Base-by-base conservation (phyloP, 1,284 basidiomycete genomes). In the Sporisorium exsertum region DNA sequence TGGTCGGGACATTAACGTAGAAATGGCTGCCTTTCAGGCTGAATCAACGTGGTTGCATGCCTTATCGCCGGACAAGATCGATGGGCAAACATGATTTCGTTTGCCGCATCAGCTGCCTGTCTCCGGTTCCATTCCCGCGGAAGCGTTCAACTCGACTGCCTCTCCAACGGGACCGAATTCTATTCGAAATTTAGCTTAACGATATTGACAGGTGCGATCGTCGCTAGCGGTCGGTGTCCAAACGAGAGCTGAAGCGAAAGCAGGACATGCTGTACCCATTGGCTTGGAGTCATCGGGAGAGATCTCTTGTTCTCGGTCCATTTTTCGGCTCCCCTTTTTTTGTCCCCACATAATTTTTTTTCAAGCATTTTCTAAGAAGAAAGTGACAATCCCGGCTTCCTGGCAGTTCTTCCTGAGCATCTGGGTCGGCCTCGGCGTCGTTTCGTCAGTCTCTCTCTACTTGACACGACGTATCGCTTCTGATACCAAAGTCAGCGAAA, bases 301-400 rank as follows among this genome's bases (percentile, higher is more conserved):
- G 20, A 9, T 20, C 40, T 43, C 6, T 5, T 32, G 32, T 50
- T 49, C 27, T 50, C 49, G 49, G 49, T 50, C 29, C 29, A n/a
- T 50, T 50, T 50, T 50, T 16, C 49, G 49, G 49, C n/a, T 29
- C 20, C n/a, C n/a, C n/a, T n/a, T n/a, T 49, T 50, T 32, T 50
- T 33, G n/a, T 50, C 29, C 32, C 29, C 29, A 32, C 18, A 12
- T 50, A 8, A 12, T 33, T 50, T 50, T 50, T 32, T 20, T 9
- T 5, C 13, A 4, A 1, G 15, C 5, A 2, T 15, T n/a, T 50
- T 50, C 10, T 29, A 8, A 2, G 12, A 47, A 47, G 46, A 47
- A 50, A 50, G 47, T n/a, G n/a, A 20, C 32, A 10, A 20, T 50
- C 49, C 20, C 29, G 29, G 40, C 9, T 43, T 43, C 9, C 20